Conservation (phyloP, 257 asterid species). For the Gentiana macrophylla region DNA sequence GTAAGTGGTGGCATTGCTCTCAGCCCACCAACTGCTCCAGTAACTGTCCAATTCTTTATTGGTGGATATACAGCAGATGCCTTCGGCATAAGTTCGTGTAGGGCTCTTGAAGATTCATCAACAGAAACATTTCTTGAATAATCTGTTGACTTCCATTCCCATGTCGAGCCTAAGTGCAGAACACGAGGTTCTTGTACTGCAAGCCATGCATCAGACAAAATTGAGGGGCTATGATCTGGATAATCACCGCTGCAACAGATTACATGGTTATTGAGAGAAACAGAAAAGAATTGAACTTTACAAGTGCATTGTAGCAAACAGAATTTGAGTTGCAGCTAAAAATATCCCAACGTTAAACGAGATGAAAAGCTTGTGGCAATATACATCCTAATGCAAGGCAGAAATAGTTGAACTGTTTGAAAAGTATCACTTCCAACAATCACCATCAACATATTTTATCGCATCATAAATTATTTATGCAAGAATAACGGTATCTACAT, state of each 20-base stretch:
- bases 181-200: slow-evolving; percentile 56
- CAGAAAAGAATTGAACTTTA: too few species aligned
- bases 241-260: slow-evolving; percentile 49
- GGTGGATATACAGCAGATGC: slow-evolving; percentile 61
- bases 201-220: slow-evolving; percentile 88
- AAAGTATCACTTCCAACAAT: too few species aligned
- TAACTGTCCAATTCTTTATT: slow-evolving; percentile 45
- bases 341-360: too few species aligned
- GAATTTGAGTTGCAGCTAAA: too few species aligned
- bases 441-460: too few species aligned
- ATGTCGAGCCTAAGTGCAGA: slow-evolving; percentile 75
- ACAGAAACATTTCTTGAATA: slow-evolving; percentile 41
- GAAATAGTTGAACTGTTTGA: too few species aligned
- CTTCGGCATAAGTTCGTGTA: slow-evolving; percentile 54
- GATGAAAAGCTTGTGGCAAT: too few species aligned
- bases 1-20: slow-evolving; percentile 91
- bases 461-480: too few species aligned
- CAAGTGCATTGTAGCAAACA: too few species aligned
- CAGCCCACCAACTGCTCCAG: slow-evolving; percentile 63
- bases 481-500: too few species aligned
- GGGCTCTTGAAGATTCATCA: slow-evolving; percentile 54
- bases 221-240: slow-evolving; percentile 62
- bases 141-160: slow-evolving; percentile 87
- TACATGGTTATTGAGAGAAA: not conserved
- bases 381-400: too few species aligned